Evolutionary conservation across 306 rosid species (phyloP).

Genomic region (Canavalia ensiformis): DNA sequence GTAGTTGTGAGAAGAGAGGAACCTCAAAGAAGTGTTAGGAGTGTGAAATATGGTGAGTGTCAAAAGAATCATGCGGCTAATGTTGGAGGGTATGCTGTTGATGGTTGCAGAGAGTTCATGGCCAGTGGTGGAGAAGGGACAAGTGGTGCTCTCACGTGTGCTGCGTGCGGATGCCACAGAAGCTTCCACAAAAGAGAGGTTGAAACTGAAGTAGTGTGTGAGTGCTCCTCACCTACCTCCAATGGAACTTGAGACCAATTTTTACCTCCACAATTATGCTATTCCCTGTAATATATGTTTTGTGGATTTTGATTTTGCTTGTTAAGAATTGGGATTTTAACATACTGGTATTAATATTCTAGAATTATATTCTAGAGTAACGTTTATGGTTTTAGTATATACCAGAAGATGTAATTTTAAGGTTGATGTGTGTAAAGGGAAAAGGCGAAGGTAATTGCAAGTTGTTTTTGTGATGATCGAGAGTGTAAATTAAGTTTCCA

Average conservation of each 20-base stretch:
- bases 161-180: slow-evolving; percentile 94
- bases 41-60: slow-evolving; percentile 85
- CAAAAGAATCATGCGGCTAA: slow-evolving; percentile 96
- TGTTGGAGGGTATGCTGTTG: slow-evolving; percentile 90
- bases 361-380: slow-evolving; percentile 39
- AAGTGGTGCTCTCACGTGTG: slow-evolving; percentile 73
- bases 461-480: slow-evolving; percentile 31
- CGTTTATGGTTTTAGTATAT: not conserved
- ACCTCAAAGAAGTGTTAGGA: slow-evolving; percentile 49
- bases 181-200: slow-evolving; percentile 81
- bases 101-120: slow-evolving; percentile 96
- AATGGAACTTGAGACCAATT: slow-evolving; percentile 46
- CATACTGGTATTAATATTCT: slow-evolving; percentile 1
- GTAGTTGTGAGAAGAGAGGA: slow-evolving; percentile 80
- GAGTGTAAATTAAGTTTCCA: slow-evolving; percentile 9
- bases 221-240: slow-evolving; percentile 63
- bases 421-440: slow-evolving; percentile 49
- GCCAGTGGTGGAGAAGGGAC: slow-evolving; percentile 76
- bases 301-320: slow-evolving; percentile 40
- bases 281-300: slow-evolving; percentile 40
- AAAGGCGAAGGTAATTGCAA: slow-evolving; percentile 29
- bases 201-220: slow-evolving; percentile 64
- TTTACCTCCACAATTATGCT: slow-evolving; percentile 8
- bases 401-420: not conserved
- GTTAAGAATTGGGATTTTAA: slow-evolving; percentile 38